Evolutionary conservation across 306 rosid genomes (phyloP), one percentile per base, ranked within the genome.

Genomic region (Prunus mira): DNA sequence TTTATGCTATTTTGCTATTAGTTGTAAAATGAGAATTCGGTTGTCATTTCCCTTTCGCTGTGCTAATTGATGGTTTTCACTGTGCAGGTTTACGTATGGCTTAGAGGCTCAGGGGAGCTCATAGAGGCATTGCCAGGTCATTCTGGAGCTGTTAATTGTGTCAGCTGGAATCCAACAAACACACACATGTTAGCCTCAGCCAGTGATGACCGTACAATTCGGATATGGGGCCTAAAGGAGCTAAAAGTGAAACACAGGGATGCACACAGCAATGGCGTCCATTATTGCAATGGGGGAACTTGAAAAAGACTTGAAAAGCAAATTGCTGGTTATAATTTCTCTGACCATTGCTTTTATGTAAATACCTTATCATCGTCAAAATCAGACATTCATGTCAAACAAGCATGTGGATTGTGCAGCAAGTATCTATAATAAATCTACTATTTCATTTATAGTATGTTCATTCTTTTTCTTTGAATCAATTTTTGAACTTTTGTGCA

Each of bases 111-210:
- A 3, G 89, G 89, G 65, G 98, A 89, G 79, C 89, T 88, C 67
- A 78, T 96, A 74, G 91, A 86, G 77, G 71, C 91, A 52, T 84
- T 96, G 81, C 83, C 93, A 2, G 99, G 99, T 34, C 99, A 96
- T 79, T 91, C 99, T 34, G 99, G 99, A 66, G 88, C 99, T 32
- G 98, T 96, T 32, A 96, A 92, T 73, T 89, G 96, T 74, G 99
- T 96, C 77, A 88, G 97, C 81, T 96, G 99, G 99, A 96, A 96
- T 78, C 99, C 99, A 38, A 77, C 87, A 8, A 96, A 96, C 50
- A 96, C 97, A 11, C 97, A 96, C 87, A 91, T 96, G 98, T 81
- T 96, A 72, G 99, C 99, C 80, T 96, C 98, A 0, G 98, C 96
- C 45, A 96, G 99, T 51, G 99, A 96, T 75, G 99, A 96, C 82